Percentiles rank a stretch among this genome's conserved stretches.
Conservation (phyloP, 2,329 filamentous ascomycete species). For the Diaporthe velutina region DNA sequence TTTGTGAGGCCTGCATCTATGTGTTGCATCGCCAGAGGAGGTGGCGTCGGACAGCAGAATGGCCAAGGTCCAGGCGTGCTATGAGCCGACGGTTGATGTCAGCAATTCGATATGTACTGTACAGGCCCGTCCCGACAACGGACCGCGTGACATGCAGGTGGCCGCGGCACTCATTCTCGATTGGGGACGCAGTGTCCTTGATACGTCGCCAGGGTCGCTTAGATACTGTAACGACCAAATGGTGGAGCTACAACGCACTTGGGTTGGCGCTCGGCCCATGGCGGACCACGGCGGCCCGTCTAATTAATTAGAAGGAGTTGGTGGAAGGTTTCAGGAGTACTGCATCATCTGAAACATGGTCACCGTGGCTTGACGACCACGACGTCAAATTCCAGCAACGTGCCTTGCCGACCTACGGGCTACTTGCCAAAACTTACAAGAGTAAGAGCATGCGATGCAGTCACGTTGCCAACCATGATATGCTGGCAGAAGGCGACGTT, state of each 20-base stretch:
- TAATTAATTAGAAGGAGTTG: not conserved
- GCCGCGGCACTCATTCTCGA: too few relatives aligned
- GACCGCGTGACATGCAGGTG: not conserved
- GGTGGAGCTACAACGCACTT: not conserved
- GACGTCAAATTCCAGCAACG: not conserved
- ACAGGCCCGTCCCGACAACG: too few relatives aligned
- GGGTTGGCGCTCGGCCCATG: not conserved
- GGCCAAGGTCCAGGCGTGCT: not conserved
- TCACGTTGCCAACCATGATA: not conserved
- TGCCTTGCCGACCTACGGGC: not conserved
- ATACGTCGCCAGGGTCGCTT: not conserved
- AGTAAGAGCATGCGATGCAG: constrained; percentile 17
- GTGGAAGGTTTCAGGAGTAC: constrained; percentile 12
- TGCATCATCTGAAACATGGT: constrained; percentile 2
- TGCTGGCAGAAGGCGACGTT: constrained; percentile 2
- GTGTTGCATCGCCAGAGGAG: constrained; percentile 1
- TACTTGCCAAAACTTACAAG: not conserved
- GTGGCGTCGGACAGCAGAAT: constrained; percentile 4
- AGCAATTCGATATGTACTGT: constrained; percentile 10
- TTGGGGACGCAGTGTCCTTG: not conserved
- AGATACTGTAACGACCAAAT: not conserved
- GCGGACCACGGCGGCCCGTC: not conserved
- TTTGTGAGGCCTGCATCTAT: constrained; percentile 12
- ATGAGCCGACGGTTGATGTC: constrained; percentile 6
- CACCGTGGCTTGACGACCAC: not conserved